Percentiles rank a stretch among this genome's conserved stretches.
Conservation (phyloP, 768 basidiomycete genomes). For the Paxillus involutus region DNA sequence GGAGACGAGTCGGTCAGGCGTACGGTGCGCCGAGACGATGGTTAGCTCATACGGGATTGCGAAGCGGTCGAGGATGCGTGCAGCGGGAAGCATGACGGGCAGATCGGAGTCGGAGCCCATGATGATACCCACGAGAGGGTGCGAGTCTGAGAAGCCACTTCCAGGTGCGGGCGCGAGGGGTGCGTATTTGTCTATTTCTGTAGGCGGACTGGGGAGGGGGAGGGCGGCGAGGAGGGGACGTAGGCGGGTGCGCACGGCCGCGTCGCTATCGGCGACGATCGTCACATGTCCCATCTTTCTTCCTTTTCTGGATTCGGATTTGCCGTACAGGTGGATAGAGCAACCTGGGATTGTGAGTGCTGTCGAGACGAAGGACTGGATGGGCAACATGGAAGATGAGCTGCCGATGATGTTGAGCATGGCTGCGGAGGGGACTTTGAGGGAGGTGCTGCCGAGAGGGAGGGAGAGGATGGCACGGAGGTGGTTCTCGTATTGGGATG, state of each 20-base stretch:
- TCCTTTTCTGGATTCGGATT: constrained; percentile 82
- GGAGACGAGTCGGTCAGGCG: constrained; percentile 79
- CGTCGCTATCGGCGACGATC: constrained; percentile 79
- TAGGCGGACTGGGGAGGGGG: constrained; percentile 37
- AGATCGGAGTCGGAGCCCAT: constrained; percentile 99
- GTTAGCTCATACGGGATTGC: constrained; percentile 87
- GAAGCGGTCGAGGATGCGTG: constrained; percentile 82
- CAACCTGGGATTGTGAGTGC: constrained; percentile 76
- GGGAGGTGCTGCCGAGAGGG: constrained; percentile 83
- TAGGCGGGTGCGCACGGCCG: constrained; percentile 66
- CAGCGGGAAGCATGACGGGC: constrained; percentile 89
- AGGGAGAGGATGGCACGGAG: constrained; percentile 90
- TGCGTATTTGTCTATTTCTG: constrained; percentile 55
- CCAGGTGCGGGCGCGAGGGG: constrained; percentile 44
- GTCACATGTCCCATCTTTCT: constrained; percentile 99
- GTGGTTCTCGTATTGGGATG: constrained; percentile 97
- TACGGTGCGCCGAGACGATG: constrained; percentile 96
- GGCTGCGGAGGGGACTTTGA: constrained; percentile 82
- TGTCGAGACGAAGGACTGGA: constrained; percentile 51
- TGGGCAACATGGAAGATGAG: constrained; percentile 62
- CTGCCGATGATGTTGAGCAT: constrained; percentile 97
- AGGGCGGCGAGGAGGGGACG: constrained; percentile 70
- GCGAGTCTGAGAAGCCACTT: constrained; percentile 55
- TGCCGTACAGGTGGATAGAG: constrained; percentile 91
- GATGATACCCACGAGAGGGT: constrained; percentile 88